Base-by-base conservation (phyloP, 345 rosid species). In the Syzygium jambos region DNA sequence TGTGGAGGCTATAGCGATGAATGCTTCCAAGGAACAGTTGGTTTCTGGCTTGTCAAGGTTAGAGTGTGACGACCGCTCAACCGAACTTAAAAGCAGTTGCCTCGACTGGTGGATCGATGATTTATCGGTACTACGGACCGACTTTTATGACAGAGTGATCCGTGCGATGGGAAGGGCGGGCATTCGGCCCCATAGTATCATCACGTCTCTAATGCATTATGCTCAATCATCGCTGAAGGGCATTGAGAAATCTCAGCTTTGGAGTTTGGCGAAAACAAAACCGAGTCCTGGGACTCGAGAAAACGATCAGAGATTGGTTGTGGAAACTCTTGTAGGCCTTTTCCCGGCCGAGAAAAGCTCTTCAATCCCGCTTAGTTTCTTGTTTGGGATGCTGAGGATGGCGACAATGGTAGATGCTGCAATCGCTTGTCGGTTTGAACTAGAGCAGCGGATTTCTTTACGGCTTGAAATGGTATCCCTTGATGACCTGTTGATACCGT, bases 401-500 rank as follows among this genome's bases (percentile, higher is more conserved):
- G 96, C 96, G 10, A 92, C 92, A 21, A 88, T 92, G 90, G 51
- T 95, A 86, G 96, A 93, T 56, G 91, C 95, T 34, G 53, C 86
- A 13, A 61, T 92, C 53, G 90, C 94, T 54, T 93, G 92, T 90
- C 92, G 94, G 90, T 93, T 94, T 4, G 98, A 95, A 92, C 92
- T 97, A 1, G 99, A 97, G 87, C 91, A 89, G 78, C 89, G 96
- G 90, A 92, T 95, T 83, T 93, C 96, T 25, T 89, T 90, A 54
- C 90, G 93, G 88, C 88, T 97, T 51, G 98, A 97, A 84, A 92
- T 88, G 90, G 98, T 90, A 38, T 90, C 88, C 2, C 94, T 97
- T 6, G 97, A 96, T 86, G 98, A 97, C 90, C 92, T 97, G 89
- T 95, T 97, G 53, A 97, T 97, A 84, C 98, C 98, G 19, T 95